A percentile compares a stretch with the other conserved stretches of the same genome.
phyloP scores from a whole-genome alignment of 352 stramenopile genomes.

The Thalassiosira tumida region DNA sequence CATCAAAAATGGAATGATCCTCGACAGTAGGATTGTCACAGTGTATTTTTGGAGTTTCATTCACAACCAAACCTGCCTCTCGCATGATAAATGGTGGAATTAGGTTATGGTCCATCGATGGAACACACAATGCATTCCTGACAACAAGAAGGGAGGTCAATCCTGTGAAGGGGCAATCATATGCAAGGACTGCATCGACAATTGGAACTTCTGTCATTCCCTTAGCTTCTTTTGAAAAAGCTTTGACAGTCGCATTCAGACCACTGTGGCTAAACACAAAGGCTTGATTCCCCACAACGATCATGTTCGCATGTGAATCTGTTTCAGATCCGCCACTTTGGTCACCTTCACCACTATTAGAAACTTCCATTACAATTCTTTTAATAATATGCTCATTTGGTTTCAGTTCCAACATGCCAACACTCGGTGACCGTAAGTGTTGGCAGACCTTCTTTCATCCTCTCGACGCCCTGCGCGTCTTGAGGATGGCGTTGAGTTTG shows the following conservation, averaged over 20 bases:
- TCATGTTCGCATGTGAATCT: slow-evolving; percentile 79
- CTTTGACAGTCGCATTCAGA: slow-evolving; percentile 28
- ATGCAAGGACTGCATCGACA: slow-evolving; percentile 68
- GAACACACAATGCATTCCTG: slow-evolving; percentile 76
- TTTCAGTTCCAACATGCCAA: too few species aligned
- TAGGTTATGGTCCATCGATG: slow-evolving; percentile 77
- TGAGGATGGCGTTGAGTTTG: background rate
- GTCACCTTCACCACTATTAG: background rate
- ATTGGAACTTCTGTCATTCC: slow-evolving; percentile 32
- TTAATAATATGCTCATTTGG: background rate
- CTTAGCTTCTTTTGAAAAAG: slow-evolving; percentile 32
- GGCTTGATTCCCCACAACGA: slow-evolving; percentile 43
- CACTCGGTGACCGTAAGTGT: background rate
- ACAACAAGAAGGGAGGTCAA: too few species aligned
- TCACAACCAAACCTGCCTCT: slow-evolving; percentile 67
- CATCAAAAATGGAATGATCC: slow-evolving; percentile 60
- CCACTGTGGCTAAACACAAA: slow-evolving; percentile 43
- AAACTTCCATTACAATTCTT: background rate
- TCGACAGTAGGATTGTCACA: slow-evolving; percentile 2
- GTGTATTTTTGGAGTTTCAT: slow-evolving; percentile 76
- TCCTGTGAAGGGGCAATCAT: slow-evolving; percentile 46
- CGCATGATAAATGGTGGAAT: slow-evolving; percentile 79
- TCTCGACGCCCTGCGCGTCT: background rate
- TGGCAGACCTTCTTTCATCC: background rate
- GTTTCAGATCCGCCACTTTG: slow-evolving; percentile 15